Percentiles rank a stretch among this genome's conserved stretches.
phyloP scores from a whole-genome alignment of 2,329 filamentous ascomycete genomes.

The Paracamarosporium sp. region DNA sequence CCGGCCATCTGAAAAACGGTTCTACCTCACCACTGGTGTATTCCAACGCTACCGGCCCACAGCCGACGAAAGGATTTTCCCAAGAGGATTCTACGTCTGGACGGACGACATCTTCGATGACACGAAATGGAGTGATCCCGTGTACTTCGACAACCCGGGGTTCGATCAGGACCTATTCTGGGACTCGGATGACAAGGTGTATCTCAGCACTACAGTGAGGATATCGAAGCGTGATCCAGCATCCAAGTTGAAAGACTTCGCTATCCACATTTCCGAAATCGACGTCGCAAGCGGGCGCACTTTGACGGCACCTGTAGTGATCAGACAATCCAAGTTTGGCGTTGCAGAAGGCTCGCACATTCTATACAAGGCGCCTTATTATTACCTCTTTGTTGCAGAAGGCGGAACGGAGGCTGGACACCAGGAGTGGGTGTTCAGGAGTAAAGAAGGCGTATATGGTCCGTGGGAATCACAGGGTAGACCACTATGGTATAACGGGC shows the following conservation, averaged over 20 bases:
- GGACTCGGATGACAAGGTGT: slow-evolving; percentile 61
- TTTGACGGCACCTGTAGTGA: slow-evolving; percentile 22
- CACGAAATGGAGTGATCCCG: slow-evolving; percentile 27
- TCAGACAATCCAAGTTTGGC: slow-evolving; percentile 32
- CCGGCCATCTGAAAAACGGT: slow-evolving; percentile 35
- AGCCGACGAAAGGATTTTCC: slow-evolving; percentile 49
- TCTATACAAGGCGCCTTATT: slow-evolving; percentile 28
- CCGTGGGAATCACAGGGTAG: slow-evolving; percentile 47
- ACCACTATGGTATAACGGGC: slow-evolving; percentile 44
- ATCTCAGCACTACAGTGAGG: slow-evolving; percentile 36
- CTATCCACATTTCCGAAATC: slow-evolving; percentile 37
- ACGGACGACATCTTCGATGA: slow-evolving; percentile 25
- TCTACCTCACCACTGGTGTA: slow-evolving; percentile 32
- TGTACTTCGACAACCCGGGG: slow-evolving; percentile 30
- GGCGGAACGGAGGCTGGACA: slow-evolving; percentile 46
- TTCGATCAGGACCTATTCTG: slow-evolving; percentile 53
- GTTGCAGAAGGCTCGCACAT: slow-evolving; percentile 46
- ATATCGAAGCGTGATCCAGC: slow-evolving; percentile 22
- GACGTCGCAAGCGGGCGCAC: slow-evolving; percentile 38
- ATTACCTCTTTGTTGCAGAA: slow-evolving; percentile 40
- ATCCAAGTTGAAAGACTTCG: slow-evolving; percentile 31
- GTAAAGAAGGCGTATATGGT: slow-evolving; percentile 46
- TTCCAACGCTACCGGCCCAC: slow-evolving; percentile 30
- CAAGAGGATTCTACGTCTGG: slow-evolving; percentile 56
- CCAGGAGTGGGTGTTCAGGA: slow-evolving; percentile 61